Evolutionary conservation across 345 rosid species (phyloP).

Genomic region (Citrus trifoliata): DNA sequence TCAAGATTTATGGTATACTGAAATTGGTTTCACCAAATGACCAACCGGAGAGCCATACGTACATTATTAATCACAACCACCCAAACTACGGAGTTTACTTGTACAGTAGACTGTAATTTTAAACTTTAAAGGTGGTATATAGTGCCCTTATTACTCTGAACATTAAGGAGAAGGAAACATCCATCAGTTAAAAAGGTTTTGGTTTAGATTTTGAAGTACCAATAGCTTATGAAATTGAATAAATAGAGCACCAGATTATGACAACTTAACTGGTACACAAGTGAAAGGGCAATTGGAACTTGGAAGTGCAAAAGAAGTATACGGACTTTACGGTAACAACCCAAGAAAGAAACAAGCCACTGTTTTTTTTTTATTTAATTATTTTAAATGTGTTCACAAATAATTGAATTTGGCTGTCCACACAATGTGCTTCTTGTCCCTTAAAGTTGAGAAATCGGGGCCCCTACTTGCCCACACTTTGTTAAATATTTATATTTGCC

Average conservation of each 20-base stretch:
- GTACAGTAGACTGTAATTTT: too few species aligned
- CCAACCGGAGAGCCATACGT: too few species aligned
- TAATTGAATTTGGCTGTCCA: not conserved
- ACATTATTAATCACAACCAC: too few species aligned
- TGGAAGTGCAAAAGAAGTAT: conserved; percentile 2
- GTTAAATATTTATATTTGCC: not conserved
- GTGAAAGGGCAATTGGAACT: not conserved
- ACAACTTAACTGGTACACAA: not conserved
- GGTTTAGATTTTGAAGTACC: not conserved
- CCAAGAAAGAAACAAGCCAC: not conserved
- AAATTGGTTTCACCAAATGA: too few species aligned
- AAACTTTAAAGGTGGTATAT: too few species aligned
- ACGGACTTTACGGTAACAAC: not conserved
- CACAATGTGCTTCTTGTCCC: conserved; percentile 5
- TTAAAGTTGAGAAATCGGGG: not conserved
- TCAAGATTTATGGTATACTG: too few species aligned
- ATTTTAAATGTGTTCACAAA: not conserved
- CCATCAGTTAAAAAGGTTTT: not conserved
- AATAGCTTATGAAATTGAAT: not conserved
- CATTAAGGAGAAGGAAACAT: too few species aligned
- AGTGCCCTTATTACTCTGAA: too few species aligned
- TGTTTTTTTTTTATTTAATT: not conserved
- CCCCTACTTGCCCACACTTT: not conserved
- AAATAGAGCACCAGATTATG: not conserved
- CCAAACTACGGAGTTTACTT: too few species aligned